phyloP scores from a whole-genome alignment of 352 stramenopile species.

The Phytophthora fragariae region DNA sequence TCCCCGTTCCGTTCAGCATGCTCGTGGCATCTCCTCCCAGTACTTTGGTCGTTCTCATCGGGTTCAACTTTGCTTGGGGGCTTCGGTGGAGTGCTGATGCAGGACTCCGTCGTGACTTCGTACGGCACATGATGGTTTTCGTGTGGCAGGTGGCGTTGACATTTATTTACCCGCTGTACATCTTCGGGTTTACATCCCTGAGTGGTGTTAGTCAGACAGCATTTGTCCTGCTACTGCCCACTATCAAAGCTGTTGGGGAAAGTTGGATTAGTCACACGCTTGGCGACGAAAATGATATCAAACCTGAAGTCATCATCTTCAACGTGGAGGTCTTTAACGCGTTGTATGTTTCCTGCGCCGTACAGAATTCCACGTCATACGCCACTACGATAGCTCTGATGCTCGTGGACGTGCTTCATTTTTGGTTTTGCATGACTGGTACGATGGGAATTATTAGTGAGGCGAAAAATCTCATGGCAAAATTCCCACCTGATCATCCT shows the following conservation, averaged over 20 bases:
- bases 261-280: neutral
- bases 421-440: conserved; percentile 30
- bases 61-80: neutral
- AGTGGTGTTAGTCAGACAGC: neutral
- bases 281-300: neutral
- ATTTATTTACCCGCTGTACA: neutral
- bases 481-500: conserved; percentile 19
- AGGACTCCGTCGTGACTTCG: neutral
- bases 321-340: conserved; percentile 58
- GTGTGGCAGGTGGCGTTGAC: neutral
- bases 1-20: conserved; percentile 5
- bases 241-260: neutral
- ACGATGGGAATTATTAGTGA: conserved; percentile 12
- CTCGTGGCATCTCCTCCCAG: conserved; percentile 1
- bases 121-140: neutral
- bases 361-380: conserved; percentile 23
- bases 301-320: conserved; percentile 35
- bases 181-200: neutral
- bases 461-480: conserved; percentile 15
- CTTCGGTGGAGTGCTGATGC: neutral
- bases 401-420: conserved; percentile 29
- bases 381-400: conserved; percentile 24
- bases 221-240: neutral
- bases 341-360: conserved; percentile 39
- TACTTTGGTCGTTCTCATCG: neutral